These are phyloP conservation scores for Teratosphaeria gauchensis DNA, from an alignment of 2,329 filamentous ascomycete species.

Conservation along the genomic window DNA sequence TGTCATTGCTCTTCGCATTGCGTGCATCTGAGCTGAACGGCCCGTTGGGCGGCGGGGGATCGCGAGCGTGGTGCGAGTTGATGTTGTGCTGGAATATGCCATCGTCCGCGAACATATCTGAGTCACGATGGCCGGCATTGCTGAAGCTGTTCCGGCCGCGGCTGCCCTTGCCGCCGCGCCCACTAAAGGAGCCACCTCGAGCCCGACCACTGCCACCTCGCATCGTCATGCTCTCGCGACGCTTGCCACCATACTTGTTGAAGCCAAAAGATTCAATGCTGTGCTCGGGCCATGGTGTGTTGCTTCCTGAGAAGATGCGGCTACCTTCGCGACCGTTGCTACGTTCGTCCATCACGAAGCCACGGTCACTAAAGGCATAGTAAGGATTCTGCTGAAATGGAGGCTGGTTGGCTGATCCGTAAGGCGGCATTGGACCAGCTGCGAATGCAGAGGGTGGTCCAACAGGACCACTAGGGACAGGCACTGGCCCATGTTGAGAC, in stretches of 20 bases:
- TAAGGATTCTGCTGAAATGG: neutral
- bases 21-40: neutral
- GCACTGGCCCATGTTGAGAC: neutral
- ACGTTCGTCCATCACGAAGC: neutral
- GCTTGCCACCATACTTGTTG: neutral
- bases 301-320: neutral
- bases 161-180: conserved; percentile 1
- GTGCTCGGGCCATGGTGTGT: neutral
- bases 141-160: conserved; percentile 4
- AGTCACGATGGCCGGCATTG: neutral
- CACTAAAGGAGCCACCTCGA: conserved; percentile 1
- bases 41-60: neutral
- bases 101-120: neutral
- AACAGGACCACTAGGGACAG: neutral
- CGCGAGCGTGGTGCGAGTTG: neutral
- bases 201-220: neutral
- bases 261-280: neutral
- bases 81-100: neutral
- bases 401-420: neutral
- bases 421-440: neutral
- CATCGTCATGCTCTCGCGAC: conserved; percentile 2
- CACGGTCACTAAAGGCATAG: neutral
- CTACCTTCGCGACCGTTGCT: conserved; percentile 1
- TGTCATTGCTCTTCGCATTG: neutral
- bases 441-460: neutral